Evolutionary conservation across 768 basidiomycete genomes (phyloP).

Genomic region (Lepiota venenata): DNA sequence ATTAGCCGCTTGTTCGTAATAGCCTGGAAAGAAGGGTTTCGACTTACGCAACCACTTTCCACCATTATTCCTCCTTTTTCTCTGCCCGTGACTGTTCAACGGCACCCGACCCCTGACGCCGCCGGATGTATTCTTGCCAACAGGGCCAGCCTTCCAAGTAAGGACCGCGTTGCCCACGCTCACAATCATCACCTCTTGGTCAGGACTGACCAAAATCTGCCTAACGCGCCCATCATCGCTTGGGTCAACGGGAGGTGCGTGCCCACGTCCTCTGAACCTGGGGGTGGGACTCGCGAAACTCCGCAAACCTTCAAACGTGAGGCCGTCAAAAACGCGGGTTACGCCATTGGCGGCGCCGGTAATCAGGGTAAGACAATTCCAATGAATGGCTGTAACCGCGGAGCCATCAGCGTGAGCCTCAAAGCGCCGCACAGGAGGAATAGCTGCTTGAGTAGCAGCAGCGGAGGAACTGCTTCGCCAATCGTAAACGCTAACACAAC

Average conservation of each 20-base stretch:
- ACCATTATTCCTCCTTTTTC: slow-evolving; percentile 29
- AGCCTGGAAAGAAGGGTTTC: background rate
- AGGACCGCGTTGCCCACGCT: slow-evolving; percentile 59
- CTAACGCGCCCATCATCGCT: slow-evolving; percentile 42
- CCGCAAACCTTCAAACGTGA: slow-evolving; percentile 57
- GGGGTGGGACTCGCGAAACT: slow-evolving; percentile 48
- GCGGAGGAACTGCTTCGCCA: slow-evolving; percentile 29
- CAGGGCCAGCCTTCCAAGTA: slow-evolving; percentile 63
- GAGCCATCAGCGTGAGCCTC: slow-evolving; percentile 64
- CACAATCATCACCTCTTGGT: slow-evolving; percentile 53
- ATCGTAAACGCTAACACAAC: slow-evolving; percentile 60
- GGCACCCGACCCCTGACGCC: slow-evolving; percentile 31
- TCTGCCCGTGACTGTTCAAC: slow-evolving; percentile 20
- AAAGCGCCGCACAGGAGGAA: slow-evolving; percentile 43
- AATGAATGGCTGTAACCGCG: slow-evolving; percentile 56
- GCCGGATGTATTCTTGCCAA: slow-evolving; percentile 24
- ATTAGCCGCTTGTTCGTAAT: slow-evolving; percentile 3
- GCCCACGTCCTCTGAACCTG: slow-evolving; percentile 24
- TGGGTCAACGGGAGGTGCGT: slow-evolving; percentile 18
- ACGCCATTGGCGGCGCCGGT: slow-evolving; percentile 65
- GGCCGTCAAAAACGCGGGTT: slow-evolving; percentile 60
- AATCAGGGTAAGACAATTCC: slow-evolving; percentile 56
- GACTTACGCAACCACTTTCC: slow-evolving; percentile 48
- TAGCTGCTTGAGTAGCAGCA: background rate
- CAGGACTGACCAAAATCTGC: slow-evolving; percentile 53